Base-by-base conservation (phyloP, 2,329 filamentous ascomycete species). In the Curvularia eragrostidis region DNA sequence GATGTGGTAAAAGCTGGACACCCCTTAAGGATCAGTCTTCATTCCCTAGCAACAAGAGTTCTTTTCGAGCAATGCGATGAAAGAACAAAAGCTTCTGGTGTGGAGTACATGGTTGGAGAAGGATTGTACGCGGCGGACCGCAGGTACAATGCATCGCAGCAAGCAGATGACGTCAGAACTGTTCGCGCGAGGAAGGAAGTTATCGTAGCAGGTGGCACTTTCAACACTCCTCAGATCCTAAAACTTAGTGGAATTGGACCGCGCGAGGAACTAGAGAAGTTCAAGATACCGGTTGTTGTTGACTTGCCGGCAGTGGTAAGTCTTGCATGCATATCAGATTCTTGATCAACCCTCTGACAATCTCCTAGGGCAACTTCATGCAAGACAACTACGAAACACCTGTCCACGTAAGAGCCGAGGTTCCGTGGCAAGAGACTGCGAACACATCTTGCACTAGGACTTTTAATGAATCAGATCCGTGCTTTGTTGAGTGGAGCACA, bases 201-300 rank as follows among this genome's bases (percentile, higher is more conserved):
- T 15, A 70, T 72, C 13, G 12, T 70, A 2, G 58, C 66, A 12
- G 66, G 59, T 3, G 87, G 87, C 3, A 81, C 84, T 1, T 89
- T 84, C 72, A 85, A 88, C 70, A 83, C 83, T 1, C 85, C 86
- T 2, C 87, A 89, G 71, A 71, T 90, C 3, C 82, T 90, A 4
- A 84, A 86, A 75, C 81, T 89, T 0, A 84, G 80, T 52, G 87
- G 87, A 5, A 81, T 89, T 28, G 87, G 87, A 0, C 85, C 85
- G 0, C 64, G 72, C 2, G 68, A 75, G 0, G 80, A 86, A 57
- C 80, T 90, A 3, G 59, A 79, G 18, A 75, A 77, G 41, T 80
- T 84, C 63, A 74, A 77, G 4, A 88, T 89, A 61, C 68, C 79
- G 1, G 75, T 84, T 0, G 58, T 87, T 5, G 51, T 53, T 19